phyloP scores from a whole-genome alignment of 495 filamentous ascomycete species.

The Aspergillus panamensis region DNA sequence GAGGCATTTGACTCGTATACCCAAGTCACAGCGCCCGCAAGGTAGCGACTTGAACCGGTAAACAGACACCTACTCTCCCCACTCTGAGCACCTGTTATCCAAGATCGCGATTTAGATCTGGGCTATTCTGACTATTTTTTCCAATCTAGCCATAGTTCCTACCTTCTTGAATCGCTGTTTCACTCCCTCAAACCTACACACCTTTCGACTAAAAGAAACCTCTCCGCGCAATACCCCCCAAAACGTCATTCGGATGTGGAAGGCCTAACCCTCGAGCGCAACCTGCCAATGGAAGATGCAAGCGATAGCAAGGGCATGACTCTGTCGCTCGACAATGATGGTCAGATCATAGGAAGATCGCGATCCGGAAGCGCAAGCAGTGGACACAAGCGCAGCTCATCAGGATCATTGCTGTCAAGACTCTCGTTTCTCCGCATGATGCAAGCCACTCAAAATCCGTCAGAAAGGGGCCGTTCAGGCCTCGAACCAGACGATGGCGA shows the following conservation, averaged over 20 bases:
- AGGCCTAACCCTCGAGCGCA: conserved; percentile 19
- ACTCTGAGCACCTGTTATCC: too few species aligned
- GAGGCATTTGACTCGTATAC: too few species aligned
- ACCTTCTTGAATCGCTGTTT: too few species aligned
- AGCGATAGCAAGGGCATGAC: conserved; percentile 27
- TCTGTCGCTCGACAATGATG: conserved; percentile 27
- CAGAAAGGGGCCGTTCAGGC: conserved; percentile 40
- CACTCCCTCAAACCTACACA: too few species aligned
- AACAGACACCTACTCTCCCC: too few species aligned
- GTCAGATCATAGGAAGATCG: conserved; percentile 29
- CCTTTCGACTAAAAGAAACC: too few species aligned
- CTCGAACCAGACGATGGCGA: conserved; percentile 42
- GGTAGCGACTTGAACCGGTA: too few species aligned
- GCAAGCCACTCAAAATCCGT: conserved; percentile 33
- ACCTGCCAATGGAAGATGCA: conserved; percentile 41
- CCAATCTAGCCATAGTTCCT: too few species aligned
- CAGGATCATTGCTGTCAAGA: conserved; percentile 55
- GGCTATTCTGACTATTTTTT: too few species aligned
- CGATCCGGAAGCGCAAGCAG: conserved; percentile 42
- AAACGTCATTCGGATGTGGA: conserved; percentile 18
- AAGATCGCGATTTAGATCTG: too few species aligned
- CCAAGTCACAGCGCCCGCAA: too few species aligned
- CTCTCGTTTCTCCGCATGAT: conserved; percentile 56
- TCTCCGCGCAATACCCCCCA: too few species aligned
- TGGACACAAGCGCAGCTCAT: conserved; percentile 61